A percentile compares a stretch with the other conserved stretches of the same genome.
Conservation (phyloP, 1,284 basidiomycete genomes). For the Ustilago crameri region DNA sequence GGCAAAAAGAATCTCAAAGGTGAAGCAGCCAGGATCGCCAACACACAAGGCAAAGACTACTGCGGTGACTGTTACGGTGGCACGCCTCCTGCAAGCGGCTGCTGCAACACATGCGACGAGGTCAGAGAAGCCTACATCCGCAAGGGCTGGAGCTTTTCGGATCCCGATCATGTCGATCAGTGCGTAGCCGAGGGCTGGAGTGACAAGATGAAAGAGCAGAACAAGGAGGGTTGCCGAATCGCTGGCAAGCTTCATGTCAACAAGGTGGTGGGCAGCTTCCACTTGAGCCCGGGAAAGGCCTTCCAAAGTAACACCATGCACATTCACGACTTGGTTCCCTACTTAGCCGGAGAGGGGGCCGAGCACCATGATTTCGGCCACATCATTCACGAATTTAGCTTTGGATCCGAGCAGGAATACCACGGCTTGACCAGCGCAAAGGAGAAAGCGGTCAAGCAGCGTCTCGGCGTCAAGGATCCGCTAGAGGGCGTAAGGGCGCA, state of each 20-base stretch:
- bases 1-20: conserved; percentile 56
- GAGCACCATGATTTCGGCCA: conserved; percentile 83
- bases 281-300: conserved; percentile 79
- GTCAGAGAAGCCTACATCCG: conserved; percentile 90
- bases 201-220: conserved; percentile 90
- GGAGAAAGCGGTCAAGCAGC: conserved; percentile 71
- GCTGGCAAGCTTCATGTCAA: conserved; percentile 91
- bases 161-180: conserved; percentile 88
- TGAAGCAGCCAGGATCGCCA: conserved; percentile 58
- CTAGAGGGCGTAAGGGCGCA: conserved; percentile 78
- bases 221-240: conserved; percentile 92
- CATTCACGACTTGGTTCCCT: conserved; percentile 93
- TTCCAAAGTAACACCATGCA: conserved; percentile 88
- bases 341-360: conserved; percentile 72
- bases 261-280: conserved; percentile 77
- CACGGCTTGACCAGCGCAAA: conserved; percentile 29
- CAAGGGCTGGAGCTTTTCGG: conserved; percentile 92
- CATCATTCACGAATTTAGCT: conserved; percentile 82
- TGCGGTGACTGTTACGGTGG: conserved; percentile 96
- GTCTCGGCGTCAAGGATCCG: conserved; percentile 83
- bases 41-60: conserved; percentile 51
- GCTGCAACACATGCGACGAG: conserved; percentile 96
- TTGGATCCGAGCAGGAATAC: conserved; percentile 69
- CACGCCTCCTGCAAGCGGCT: conserved; percentile 76
- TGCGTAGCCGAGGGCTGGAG: conserved; percentile 95